Conservation (phyloP, 495 filamentous ascomycete species). For the Lineolata rhizophorae region DNA sequence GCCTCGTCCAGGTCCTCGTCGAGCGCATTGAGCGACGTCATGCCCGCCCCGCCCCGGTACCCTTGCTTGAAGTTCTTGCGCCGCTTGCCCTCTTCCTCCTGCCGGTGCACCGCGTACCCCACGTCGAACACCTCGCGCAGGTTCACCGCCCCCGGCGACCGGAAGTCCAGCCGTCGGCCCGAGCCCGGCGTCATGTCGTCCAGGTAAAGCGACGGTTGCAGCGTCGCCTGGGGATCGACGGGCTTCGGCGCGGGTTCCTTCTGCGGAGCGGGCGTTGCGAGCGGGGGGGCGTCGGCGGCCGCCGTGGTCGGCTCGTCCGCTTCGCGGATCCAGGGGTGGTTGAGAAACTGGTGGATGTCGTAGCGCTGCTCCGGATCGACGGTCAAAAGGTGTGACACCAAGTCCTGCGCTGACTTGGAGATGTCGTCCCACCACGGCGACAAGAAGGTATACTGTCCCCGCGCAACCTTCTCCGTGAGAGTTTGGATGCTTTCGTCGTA, state of each 20-base stretch:
- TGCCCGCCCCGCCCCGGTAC: slow-evolving; percentile 31
- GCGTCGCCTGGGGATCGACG: background rate
- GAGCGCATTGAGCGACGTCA: slow-evolving; percentile 38
- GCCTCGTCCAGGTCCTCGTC: slow-evolving; percentile 34
- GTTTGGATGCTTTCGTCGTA: slow-evolving; percentile 97
- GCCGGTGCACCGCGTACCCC: slow-evolving; percentile 82
- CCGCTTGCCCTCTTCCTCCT: slow-evolving; percentile 89
- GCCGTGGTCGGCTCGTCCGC: slow-evolving; percentile 53
- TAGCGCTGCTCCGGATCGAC: slow-evolving; percentile 85
- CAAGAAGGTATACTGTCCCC: slow-evolving; percentile 91
- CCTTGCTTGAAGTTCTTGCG: slow-evolving; percentile 57
- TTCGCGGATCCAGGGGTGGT: slow-evolving; percentile 74
- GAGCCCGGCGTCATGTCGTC: slow-evolving; percentile 30
- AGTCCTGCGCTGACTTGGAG: slow-evolving; percentile 80
- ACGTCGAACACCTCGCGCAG: slow-evolving; percentile 95
- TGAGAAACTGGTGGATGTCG: slow-evolving; percentile 70
- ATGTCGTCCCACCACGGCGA: slow-evolving; percentile 99
- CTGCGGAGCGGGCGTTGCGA: slow-evolving; percentile 43
- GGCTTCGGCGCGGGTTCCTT: slow-evolving; percentile 21
- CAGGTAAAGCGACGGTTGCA: slow-evolving; percentile 29
- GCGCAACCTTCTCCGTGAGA: slow-evolving; percentile 90
- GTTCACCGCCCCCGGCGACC: slow-evolving; percentile 86
- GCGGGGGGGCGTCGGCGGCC: slow-evolving; percentile 55
- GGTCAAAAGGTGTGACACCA: slow-evolving; percentile 80
- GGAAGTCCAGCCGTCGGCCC: slow-evolving; percentile 67